Conservation (phyloP, 1,284 basidiomycete genomes). For the Trichosporon sp. region DNA sequence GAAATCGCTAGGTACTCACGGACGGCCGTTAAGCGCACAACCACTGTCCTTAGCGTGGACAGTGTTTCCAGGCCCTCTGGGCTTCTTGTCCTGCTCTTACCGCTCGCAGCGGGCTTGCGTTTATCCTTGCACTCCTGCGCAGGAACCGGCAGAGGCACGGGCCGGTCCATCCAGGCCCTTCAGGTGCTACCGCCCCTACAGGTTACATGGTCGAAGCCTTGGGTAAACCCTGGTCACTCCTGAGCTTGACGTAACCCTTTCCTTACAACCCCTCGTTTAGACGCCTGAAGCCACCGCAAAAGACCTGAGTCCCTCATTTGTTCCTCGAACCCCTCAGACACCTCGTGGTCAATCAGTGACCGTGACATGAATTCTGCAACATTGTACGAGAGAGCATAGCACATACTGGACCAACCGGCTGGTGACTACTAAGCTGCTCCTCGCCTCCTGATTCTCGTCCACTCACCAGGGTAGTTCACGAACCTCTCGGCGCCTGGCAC, state of each 20-base stretch:
- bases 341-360: not conserved
- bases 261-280: not conserved
- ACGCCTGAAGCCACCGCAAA: not conserved
- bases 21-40: not conserved
- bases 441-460: not conserved
- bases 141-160: conserved; percentile 4
- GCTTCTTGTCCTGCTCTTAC: not conserved
- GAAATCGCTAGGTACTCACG: not conserved
- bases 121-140: not conserved
- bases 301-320: not conserved
- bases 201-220: not conserved
- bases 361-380: not conserved
- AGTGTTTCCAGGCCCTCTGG: not conserved
- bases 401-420: not conserved
- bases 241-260: not conserved
- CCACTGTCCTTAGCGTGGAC: not conserved
- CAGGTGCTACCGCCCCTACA: not conserved
- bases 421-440: not conserved
- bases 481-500: no score
- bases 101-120: not conserved
- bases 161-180: not conserved
- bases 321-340: not conserved
- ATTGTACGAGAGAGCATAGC: not conserved
- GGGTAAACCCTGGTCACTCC: not conserved
- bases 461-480: no score